These are phyloP conservation scores for Metrosideros polymorpha DNA, from an alignment of 441 rosid genomes.

Conservation along the genomic window DNA sequence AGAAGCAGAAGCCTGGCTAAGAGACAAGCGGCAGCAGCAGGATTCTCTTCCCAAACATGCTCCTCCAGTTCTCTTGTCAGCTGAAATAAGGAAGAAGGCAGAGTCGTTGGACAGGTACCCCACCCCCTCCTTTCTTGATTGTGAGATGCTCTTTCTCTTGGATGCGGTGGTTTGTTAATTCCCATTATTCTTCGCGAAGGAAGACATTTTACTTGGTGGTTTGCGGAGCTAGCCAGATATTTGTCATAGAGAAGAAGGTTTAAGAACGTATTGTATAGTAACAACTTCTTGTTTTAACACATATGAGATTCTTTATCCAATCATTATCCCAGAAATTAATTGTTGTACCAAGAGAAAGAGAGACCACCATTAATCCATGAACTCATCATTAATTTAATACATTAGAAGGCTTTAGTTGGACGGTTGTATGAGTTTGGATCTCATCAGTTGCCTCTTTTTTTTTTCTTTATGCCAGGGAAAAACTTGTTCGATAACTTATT, in stretches of 20 bases:
- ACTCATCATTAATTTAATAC: not conserved
- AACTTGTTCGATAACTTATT: not conserved
- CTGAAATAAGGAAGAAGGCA: constrained; percentile 74
- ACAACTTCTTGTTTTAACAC: not conserved
- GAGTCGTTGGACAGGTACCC: constrained; percentile 82
- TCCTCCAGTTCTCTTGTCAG: constrained; percentile 64
- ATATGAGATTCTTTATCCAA: not conserved
- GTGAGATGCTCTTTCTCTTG: not conserved
- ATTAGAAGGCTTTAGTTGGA: not conserved
- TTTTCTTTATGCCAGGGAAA: not conserved
- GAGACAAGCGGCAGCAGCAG: constrained; percentile 82
- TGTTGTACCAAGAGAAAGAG: not conserved
- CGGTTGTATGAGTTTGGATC: not conserved
- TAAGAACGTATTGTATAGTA: not conserved
- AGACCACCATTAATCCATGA: not conserved
- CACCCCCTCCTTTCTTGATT: not conserved
- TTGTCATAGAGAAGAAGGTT: not conserved
- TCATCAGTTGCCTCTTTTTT: not conserved
- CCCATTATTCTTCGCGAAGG: not conserved
- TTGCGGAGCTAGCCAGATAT: not conserved
- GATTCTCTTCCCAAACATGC: constrained; percentile 74
- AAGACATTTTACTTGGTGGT: not conserved
- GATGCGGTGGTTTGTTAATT: not conserved
- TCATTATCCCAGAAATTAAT: not conserved
- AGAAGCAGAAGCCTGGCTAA: constrained; percentile 83